phyloP scores from a whole-genome alignment of 2,329 filamentous ascomycete species.

The Epichloe typhina region DNA sequence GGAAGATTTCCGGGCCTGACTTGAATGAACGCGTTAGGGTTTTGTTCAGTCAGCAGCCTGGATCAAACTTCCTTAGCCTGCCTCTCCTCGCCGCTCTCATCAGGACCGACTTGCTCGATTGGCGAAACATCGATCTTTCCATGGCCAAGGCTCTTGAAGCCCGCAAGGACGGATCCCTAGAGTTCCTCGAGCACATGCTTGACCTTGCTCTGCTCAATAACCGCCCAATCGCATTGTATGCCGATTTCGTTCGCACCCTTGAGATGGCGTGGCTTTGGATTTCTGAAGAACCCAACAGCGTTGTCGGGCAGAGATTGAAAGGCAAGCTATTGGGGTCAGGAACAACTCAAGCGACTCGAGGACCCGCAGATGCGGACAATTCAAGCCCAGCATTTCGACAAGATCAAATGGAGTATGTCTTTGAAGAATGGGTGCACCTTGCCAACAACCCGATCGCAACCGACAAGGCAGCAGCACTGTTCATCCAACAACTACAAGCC shows the following conservation, averaged over 20 bases:
- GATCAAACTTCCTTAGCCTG: conserved; percentile 41
- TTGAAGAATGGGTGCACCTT: conserved; percentile 87
- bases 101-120: conserved; percentile 48
- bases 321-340: conserved; percentile 37
- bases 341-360: conserved; percentile 24
- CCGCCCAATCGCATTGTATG: conserved; percentile 62
- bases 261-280: conserved; percentile 76
- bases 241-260: conserved; percentile 75
- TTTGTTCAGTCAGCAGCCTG: conserved; percentile 43
- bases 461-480: conserved; percentile 58
- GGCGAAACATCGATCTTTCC: conserved; percentile 54
- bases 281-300: conserved; percentile 52
- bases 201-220: conserved; percentile 69
- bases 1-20: conserved; percentile 43
- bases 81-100: conserved; percentile 44
- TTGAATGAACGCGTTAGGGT: conserved; percentile 42
- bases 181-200: conserved; percentile 68
- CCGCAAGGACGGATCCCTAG: conserved; percentile 57
- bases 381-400: conserved; percentile 36
- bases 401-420: conserved; percentile 87
- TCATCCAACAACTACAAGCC: conserved; percentile 73
- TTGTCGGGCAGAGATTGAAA: conserved; percentile 57
- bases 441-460: conserved; percentile 64
- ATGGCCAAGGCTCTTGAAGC: conserved; percentile 60
- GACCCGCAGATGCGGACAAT: conserved; percentile 40